These are phyloP conservation scores for Nakaseomyces sp. DNA, from an alignment of 1,139 yeast genomes.

Conservation along the genomic window DNA sequence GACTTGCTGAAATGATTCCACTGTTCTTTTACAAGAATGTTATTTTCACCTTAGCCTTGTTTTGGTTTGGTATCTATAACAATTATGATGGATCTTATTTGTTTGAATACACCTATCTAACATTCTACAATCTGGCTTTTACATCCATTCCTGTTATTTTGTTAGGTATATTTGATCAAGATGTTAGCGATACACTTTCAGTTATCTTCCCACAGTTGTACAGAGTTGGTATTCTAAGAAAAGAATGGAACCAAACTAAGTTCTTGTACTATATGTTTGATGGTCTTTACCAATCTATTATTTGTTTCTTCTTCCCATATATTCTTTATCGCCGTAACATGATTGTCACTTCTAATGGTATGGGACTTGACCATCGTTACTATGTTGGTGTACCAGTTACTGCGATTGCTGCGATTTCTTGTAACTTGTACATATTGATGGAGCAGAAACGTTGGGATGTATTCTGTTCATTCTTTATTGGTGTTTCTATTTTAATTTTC, in stretches of 20 bases:
- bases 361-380: slow-evolving; percentile 69
- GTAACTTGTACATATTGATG: slow-evolving; percentile 68
- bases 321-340: slow-evolving; percentile 50
- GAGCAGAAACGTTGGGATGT: slow-evolving; percentile 95
- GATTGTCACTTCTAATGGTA: slow-evolving; percentile 54
- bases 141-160: slow-evolving; percentile 91
- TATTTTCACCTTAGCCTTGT: slow-evolving; percentile 75
- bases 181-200: slow-evolving; percentile 73
- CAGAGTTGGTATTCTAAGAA: slow-evolving; percentile 70
- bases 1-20: slow-evolving; percentile 92
- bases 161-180: slow-evolving; percentile 88
- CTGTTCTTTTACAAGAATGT: slow-evolving; percentile 88
- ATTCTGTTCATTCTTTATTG: slow-evolving; percentile 58
- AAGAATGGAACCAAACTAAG: slow-evolving; percentile 72
- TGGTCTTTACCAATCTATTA: slow-evolving; percentile 79
- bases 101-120: slow-evolving; percentile 85
- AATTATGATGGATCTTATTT: slow-evolving; percentile 87
- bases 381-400: slow-evolving; percentile 80
- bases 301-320: slow-evolving; percentile 83
- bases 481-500: slow-evolving; percentile 56
- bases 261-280: slow-evolving; percentile 80
- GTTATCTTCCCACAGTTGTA: slow-evolving; percentile 82
- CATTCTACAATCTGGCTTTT: slow-evolving; percentile 89
- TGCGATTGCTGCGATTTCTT: slow-evolving; percentile 67
- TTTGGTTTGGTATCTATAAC: slow-evolving; percentile 85